Evolutionary conservation across 805 yeast genomes (phyloP).

Genomic region (Wickerhamia fluorescens): DNA sequence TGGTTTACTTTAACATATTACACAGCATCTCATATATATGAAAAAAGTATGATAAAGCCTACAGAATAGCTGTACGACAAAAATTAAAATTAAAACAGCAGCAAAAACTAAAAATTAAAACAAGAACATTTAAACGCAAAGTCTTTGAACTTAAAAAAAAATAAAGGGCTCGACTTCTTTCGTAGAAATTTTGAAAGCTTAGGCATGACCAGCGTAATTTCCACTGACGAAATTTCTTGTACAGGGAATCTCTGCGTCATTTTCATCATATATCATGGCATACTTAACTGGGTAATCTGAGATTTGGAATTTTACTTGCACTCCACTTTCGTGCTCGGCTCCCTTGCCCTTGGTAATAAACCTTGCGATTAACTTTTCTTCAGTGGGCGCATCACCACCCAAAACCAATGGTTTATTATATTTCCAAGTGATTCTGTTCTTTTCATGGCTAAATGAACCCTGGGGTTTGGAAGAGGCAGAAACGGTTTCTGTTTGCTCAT

Average conservation of each 20-base stretch:
- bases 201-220: constrained; percentile 38
- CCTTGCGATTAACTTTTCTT: constrained; percentile 76
- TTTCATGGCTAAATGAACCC: constrained; percentile 84
- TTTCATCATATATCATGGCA: constrained; percentile 27
- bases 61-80: too few relatives aligned
- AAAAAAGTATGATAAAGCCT: constrained; percentile 2
- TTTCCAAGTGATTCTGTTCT: constrained; percentile 83
- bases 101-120: too few relatives aligned
- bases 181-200: background rate
- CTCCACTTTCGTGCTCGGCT: constrained; percentile 67
- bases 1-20: too few relatives aligned
- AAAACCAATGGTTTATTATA: constrained; percentile 38
- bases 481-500: constrained; percentile 51
- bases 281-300: constrained; percentile 38
- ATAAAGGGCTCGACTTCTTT: background rate
- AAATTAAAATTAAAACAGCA: too few relatives aligned
- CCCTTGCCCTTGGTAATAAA: constrained; percentile 71
- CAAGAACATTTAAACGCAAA: too few relatives aligned
- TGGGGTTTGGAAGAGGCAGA: constrained; percentile 86
- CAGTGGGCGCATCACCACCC: constrained; percentile 25
- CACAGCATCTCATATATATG: too few relatives aligned
- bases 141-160: too few relatives aligned
- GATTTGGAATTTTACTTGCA: constrained; percentile 57
- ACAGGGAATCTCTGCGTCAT: constrained; percentile 34
- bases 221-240: constrained; percentile 44